phyloP scores from a whole-genome alignment of 352 stramenopile genomes.

The Thalassiosira delicatula region DNA sequence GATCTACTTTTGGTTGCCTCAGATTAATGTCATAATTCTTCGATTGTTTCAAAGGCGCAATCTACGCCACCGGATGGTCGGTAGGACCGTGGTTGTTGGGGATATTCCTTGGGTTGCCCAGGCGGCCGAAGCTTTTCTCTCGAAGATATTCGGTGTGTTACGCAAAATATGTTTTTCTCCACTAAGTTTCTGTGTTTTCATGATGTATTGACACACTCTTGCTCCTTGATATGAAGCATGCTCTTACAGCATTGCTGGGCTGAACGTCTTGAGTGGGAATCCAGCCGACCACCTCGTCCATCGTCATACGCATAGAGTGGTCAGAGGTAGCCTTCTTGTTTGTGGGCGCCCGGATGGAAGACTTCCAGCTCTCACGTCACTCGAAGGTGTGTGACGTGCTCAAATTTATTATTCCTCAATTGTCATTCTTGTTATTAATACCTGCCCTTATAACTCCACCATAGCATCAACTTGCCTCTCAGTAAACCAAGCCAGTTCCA shows the following conservation, averaged over 20 bases:
- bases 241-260: constrained; percentile 78
- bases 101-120: constrained; percentile 69
- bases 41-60: constrained; percentile 73
- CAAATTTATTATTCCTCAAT: too few species aligned
- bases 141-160: constrained; percentile 85
- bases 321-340: constrained; percentile 74
- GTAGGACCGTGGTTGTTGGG: constrained; percentile 81
- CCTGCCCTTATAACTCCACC: too few species aligned
- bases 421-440: constrained; percentile 23
- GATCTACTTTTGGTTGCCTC: constrained; percentile 83
- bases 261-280: constrained; percentile 81
- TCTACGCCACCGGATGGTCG: constrained; percentile 81
- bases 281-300: constrained; percentile 84
- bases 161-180: too few species aligned
- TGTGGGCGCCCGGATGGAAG: constrained; percentile 80
- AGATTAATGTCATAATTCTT: constrained; percentile 81
- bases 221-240: too few species aligned
- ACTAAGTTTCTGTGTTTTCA: too few species aligned
- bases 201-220: too few species aligned
- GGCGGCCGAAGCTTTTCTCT: constrained; percentile 64
- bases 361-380: constrained; percentile 73
- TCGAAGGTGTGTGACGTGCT: constrained; percentile 66
- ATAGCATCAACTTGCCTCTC: constrained; percentile 75
- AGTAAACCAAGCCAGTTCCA: constrained; percentile 81
- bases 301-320: constrained; percentile 76